A percentile compares a stretch with the other conserved stretches of the same genome.
These are phyloP conservation scores for Pseudocercospora cruenta DNA, from an alignment of 2,329 filamentous ascomycete genomes.

Conservation along the genomic window DNA sequence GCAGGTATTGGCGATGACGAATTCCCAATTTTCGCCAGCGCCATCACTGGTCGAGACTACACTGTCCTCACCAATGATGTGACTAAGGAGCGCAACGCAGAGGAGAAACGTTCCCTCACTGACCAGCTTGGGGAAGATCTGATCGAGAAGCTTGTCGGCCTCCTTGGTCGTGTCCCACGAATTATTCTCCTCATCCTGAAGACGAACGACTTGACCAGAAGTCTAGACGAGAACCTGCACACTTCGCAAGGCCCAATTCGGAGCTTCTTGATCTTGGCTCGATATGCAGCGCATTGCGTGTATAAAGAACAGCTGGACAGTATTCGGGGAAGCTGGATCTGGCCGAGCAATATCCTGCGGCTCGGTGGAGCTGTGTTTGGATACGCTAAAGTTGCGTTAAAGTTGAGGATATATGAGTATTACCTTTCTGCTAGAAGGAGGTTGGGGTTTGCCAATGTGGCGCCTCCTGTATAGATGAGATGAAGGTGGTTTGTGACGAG, in stretches of 20 bases:
- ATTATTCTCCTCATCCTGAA: conserved; percentile 96
- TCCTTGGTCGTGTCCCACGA: conserved; percentile 84
- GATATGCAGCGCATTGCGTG: conserved; percentile 65
- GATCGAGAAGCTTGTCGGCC: conserved; percentile 81
- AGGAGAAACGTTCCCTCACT: conserved; percentile 86
- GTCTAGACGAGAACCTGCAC: conserved; percentile 86
- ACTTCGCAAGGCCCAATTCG: conserved; percentile 67
- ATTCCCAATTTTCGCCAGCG: conserved; percentile 92
- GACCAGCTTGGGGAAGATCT: conserved; percentile 77
- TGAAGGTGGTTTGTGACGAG: background rate
- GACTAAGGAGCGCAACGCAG: conserved; percentile 63
- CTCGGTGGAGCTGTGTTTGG: conserved; percentile 57
- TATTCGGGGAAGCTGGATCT: conserved; percentile 55
- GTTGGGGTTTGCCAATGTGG: conserved; percentile 22
- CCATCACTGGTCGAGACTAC: conserved; percentile 93
- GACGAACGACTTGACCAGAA: conserved; percentile 94
- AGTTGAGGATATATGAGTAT: conserved; percentile 62
- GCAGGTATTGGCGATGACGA: conserved; percentile 86
- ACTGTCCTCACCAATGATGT: conserved; percentile 65
- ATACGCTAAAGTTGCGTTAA: conserved; percentile 61
- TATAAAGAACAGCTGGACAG: conserved; percentile 63
- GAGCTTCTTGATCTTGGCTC: conserved; percentile 66
- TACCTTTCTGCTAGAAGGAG: conserved; percentile 53
- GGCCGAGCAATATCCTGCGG: conserved; percentile 55
- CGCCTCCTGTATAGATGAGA: conserved; percentile 6